Conservation (phyloP, 768 basidiomycete genomes). For the Termitomyces sp. region DNA sequence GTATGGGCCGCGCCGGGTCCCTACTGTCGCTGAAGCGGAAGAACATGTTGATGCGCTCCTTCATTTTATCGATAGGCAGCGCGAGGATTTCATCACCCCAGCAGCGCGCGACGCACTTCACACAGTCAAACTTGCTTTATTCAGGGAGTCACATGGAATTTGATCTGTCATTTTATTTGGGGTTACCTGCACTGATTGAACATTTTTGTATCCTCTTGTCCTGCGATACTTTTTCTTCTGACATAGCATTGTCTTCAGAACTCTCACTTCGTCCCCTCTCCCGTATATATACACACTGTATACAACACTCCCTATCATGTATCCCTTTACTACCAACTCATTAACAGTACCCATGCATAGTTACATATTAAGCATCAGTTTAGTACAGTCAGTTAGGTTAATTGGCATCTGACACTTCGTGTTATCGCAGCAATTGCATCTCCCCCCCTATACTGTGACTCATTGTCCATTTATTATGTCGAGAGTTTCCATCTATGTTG, state of each 20-base stretch:
- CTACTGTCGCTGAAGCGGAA: slow-evolving; percentile 45
- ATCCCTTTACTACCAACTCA: not conserved
- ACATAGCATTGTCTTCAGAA: not conserved
- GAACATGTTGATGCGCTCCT: slow-evolving; percentile 50
- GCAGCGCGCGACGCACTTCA: slow-evolving; percentile 35
- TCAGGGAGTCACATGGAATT: slow-evolving; percentile 16
- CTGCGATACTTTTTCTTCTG: not conserved
- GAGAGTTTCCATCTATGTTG: not conserved
- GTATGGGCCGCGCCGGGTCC: slow-evolving; percentile 12
- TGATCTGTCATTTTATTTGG: not conserved
- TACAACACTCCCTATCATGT: not conserved
- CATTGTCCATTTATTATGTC: not conserved
- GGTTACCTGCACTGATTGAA: not conserved
- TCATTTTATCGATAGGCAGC: slow-evolving; percentile 37
- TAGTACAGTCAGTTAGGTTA: not conserved
- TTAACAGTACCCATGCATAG: not conserved
- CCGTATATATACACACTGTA: not conserved
- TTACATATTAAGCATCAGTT: not conserved
- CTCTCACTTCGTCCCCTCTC: not conserved
- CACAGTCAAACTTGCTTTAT: slow-evolving; percentile 47
- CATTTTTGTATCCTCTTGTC: not conserved
- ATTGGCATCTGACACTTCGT: not conserved
- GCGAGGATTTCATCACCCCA: slow-evolving; percentile 20
- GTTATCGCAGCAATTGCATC: not conserved
- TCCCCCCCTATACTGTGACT: not conserved